Evolutionary conservation across 1,139 yeast species (phyloP), one percentile per base, ranked within the genome.

Genomic region (Blastobotrys arbuscula): DNA sequence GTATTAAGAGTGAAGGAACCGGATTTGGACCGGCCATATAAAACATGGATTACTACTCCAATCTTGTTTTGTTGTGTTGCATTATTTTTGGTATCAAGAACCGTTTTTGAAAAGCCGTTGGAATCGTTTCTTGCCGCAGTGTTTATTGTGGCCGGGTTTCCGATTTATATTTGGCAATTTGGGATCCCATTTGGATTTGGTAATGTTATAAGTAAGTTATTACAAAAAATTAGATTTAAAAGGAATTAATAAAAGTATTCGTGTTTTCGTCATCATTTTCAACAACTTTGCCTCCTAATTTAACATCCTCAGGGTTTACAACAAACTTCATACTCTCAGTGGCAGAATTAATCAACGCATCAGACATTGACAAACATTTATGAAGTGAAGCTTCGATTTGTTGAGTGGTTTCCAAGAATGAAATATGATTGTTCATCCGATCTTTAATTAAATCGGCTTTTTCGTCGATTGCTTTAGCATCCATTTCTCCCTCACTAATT

Each of bases 41-140:
- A 62, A 48, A 65, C 70, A 0, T 68, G 61, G 58, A 60, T 69
- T 19, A 51, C 61, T 12, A 68, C 72, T 2, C 74, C 74, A 1
- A 54, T 70, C 12, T 19, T 65, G 31, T 70, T 70, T 51, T 64
- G 72, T 50, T 59, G 68, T 34, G 71, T 70, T 9, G 69, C 74
- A 1, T 53, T 64, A 21, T 68, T 66, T 47, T 59, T 70, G 18
- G 62, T 70, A 3, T 57, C 66, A 1, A 50, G 71, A 13, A 67
- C 72, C 0, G 51, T 66, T 3, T 58, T 68, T 47, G 67, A 66
- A 34, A 61, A 64, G 39, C 74, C 74, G 13, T 28, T 65, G 6
- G 61, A 64, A 45, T 58, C 64, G 2, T 45, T 58, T n/a, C 59
- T 59, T 38, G 68, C 63, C 6, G 53, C 55, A 13, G 40, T 58